These are phyloP conservation scores for Zygnema circumcarinatum DNA, from an alignment of 139 green algal species.

Conservation along the genomic window DNA sequence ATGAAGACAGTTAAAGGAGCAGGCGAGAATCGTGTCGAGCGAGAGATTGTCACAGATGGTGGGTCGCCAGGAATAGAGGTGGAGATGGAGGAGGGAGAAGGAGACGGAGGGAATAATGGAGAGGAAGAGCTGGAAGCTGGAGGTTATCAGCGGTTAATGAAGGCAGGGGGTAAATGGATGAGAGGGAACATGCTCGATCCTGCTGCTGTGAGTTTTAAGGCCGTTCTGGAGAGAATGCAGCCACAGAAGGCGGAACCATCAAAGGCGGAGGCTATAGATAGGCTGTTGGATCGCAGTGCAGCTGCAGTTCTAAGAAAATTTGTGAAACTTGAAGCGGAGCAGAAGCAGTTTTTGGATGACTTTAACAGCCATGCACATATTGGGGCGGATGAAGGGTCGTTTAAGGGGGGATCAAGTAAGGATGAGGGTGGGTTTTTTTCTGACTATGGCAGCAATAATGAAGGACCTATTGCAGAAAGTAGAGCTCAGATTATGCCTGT, in stretches of 20 bases:
- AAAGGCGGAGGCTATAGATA: background rate
- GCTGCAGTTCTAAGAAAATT: background rate
- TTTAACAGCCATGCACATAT: background rate
- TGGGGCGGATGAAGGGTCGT: background rate
- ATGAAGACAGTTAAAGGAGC: background rate
- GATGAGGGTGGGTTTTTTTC: no score
- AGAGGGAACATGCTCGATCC: background rate
- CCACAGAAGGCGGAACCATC: background rate
- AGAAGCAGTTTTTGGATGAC: background rate
- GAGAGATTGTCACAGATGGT: background rate
- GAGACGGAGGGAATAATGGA: background rate
- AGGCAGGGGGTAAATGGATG: background rate
- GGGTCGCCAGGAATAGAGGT: background rate
- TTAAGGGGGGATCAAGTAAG: background rate
- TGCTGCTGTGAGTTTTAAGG: background rate
- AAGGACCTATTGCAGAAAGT: background rate
- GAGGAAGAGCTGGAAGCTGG: background rate
- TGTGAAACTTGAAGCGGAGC: background rate
- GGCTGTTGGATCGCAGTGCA: background rate
- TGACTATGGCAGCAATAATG: background rate
- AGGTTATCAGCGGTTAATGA: constrained; percentile 1
- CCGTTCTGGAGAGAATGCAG: background rate
- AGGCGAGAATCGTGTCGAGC: background rate
- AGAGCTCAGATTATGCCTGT: no score
- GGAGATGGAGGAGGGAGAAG: background rate